These are phyloP conservation scores for Nothophytophthora sp. DNA, from an alignment of 352 stramenopile genomes.

Conservation along the genomic window DNA sequence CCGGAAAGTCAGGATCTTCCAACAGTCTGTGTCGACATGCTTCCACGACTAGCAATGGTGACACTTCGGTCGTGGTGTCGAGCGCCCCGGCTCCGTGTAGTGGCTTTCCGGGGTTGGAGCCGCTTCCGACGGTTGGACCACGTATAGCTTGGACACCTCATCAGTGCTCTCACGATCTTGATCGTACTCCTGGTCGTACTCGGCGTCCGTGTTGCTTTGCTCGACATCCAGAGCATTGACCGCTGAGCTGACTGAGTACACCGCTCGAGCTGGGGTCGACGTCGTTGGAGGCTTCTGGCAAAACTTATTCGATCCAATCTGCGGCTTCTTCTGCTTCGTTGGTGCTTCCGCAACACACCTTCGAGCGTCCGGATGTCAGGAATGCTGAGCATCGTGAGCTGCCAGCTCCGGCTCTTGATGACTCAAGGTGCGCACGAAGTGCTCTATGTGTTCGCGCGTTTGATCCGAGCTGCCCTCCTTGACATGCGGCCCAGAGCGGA, in stretches of 20 bases:
- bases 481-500: neutral
- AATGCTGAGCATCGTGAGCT: neutral
- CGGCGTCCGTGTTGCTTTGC: neutral
- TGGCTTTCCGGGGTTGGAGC: neutral
- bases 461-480: neutral
- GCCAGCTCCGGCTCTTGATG: neutral
- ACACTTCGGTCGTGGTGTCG: neutral
- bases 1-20: constrained; percentile 1
- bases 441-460: constrained; percentile 1
- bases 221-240: neutral
- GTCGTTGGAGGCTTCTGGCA: neutral
- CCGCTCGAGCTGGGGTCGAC: neutral
- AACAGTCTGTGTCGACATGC: neutral
- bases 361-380: neutral
- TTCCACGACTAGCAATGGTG: neutral
- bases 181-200: neutral
- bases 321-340: constrained; percentile 3
- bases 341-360: neutral
- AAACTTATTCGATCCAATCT: neutral
- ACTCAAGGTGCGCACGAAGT: constrained; percentile 4
- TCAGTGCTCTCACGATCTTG: neutral
- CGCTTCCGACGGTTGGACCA: too few species aligned
- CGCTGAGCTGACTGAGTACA: neutral
- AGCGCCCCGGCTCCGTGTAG: neutral
- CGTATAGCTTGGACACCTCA: neutral